These are phyloP conservation scores for Starmerella apicola DNA, from an alignment of 805 yeast genomes.

Conservation along the genomic window DNA sequence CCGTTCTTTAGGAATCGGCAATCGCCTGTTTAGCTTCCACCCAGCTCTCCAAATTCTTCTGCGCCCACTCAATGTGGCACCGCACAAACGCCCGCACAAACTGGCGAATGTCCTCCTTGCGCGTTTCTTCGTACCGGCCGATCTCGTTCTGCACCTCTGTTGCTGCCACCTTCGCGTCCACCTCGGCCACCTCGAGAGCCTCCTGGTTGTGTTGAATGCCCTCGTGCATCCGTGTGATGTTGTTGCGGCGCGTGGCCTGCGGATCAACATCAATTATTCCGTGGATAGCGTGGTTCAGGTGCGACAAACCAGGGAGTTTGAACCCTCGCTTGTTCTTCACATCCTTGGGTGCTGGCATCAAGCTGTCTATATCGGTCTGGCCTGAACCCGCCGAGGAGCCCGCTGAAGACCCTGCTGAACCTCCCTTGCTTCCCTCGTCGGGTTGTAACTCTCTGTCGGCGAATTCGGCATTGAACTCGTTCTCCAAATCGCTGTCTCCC, in stretches of 20 bases:
- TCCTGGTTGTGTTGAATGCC: conserved; percentile 38
- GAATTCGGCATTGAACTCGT: neutral
- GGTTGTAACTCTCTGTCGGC: neutral
- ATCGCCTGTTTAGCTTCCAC: conserved; percentile 39
- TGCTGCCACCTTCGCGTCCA: conserved; percentile 40
- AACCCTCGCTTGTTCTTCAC: conserved; percentile 25
- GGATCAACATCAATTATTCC: conserved; percentile 59
- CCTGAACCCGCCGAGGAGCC: no score
- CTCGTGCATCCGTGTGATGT: conserved; percentile 33
- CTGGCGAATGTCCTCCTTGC: conserved; percentile 39
- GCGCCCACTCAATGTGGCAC: conserved; percentile 53
- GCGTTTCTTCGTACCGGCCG: conserved; percentile 36
- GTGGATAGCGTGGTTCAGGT: conserved; percentile 40
- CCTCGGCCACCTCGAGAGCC: conserved; percentile 41
- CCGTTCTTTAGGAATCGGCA: conserved; percentile 6
- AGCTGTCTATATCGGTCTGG: neutral
- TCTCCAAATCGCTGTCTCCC: neutral
- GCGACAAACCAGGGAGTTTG: conserved; percentile 43
- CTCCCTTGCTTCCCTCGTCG: neutral
- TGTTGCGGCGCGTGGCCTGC: conserved; percentile 46
- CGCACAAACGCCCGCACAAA: conserved; percentile 43
- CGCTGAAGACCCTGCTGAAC: no score
- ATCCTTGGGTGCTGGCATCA: neutral
- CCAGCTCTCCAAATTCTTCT: conserved; percentile 55
- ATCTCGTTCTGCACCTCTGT: conserved; percentile 34